These are phyloP conservation scores for Plantago major DNA, from an alignment of 257 asterid genomes.

Conservation along the genomic window DNA sequence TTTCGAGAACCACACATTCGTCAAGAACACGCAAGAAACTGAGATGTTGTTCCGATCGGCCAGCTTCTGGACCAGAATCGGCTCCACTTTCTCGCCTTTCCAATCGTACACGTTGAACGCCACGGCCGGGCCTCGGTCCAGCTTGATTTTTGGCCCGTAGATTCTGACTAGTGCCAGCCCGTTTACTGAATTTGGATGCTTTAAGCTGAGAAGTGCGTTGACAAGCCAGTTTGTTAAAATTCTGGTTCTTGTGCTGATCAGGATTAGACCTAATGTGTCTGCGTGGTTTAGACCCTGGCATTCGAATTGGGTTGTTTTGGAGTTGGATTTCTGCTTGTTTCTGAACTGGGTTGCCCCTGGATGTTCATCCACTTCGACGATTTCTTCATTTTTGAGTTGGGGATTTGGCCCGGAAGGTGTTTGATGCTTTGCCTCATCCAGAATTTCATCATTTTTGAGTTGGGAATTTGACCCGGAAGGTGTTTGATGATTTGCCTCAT, in stretches of 20 bases:
- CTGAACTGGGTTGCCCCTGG: neutral
- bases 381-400: conserved; percentile 11
- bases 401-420: no score
- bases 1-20: conserved; percentile 44
- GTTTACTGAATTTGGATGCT: conserved; percentile 60
- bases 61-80: conserved; percentile 62
- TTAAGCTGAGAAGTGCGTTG: conserved; percentile 51
- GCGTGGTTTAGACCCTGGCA: conserved; percentile 70
- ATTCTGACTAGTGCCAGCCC: conserved; percentile 40
- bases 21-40: conserved; percentile 47
- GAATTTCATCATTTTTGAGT: no score
- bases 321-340: conserved; percentile 21
- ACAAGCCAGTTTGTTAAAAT: conserved; percentile 62
- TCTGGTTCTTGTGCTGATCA: conserved; percentile 54
- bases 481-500: no score
- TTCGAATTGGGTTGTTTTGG: conserved; percentile 26
- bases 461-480: no score
- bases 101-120: conserved; percentile 79
- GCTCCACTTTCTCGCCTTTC: conserved; percentile 73
- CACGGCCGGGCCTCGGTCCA: conserved; percentile 56
- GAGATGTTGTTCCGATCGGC: conserved; percentile 72
- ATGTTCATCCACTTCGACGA: conserved; percentile 7
- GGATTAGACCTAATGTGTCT: conserved; percentile 53
- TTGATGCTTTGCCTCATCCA: no score
- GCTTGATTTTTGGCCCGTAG: conserved; percentile 61